phyloP scores from a whole-genome alignment of 306 rosid species.

The Casuarina equisetifolia region DNA sequence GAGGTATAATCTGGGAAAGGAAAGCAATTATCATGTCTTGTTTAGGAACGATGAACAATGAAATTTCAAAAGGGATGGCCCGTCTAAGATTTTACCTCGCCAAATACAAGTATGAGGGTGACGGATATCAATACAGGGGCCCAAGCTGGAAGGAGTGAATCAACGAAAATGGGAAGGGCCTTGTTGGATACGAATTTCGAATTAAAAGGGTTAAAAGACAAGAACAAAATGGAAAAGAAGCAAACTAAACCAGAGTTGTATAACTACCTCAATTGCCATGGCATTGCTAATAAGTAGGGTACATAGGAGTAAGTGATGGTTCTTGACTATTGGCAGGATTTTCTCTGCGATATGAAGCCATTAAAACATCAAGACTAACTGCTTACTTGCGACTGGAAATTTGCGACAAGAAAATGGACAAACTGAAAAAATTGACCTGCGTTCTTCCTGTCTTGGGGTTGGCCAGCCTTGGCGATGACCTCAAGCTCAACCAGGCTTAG shows the following conservation, averaged over 20 bases:
- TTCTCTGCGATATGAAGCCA: constrained; percentile 45
- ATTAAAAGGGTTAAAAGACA: neutral
- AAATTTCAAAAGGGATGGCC: neutral
- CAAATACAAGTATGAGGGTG: constrained; percentile 45
- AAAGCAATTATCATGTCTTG: neutral
- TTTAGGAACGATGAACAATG: constrained; percentile 1
- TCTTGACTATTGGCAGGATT: constrained; percentile 71
- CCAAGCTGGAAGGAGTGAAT: constrained; percentile 46
- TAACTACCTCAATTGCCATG: constrained; percentile 70
- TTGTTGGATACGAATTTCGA: constrained; percentile 12
- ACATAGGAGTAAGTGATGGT: constrained; percentile 73
- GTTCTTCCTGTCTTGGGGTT: constrained; percentile 51
- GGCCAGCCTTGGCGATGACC: constrained; percentile 64
- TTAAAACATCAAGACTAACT: neutral
- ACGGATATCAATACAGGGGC: constrained; percentile 50
- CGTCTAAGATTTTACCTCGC: constrained; percentile 46
- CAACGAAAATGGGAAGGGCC: constrained; percentile 71
- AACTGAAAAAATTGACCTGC: constrained; percentile 47
- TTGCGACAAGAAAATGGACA: neutral
- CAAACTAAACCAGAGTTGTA: neutral
- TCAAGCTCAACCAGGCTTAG: constrained; percentile 72
- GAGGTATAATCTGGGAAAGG: constrained; percentile 63
- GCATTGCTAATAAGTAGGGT: constrained; percentile 77
- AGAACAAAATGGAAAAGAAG: neutral
- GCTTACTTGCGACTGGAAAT: neutral